phyloP scores from a whole-genome alignment of 805 yeast species.

The Sugiyamaella boreocaroliniensis region DNA sequence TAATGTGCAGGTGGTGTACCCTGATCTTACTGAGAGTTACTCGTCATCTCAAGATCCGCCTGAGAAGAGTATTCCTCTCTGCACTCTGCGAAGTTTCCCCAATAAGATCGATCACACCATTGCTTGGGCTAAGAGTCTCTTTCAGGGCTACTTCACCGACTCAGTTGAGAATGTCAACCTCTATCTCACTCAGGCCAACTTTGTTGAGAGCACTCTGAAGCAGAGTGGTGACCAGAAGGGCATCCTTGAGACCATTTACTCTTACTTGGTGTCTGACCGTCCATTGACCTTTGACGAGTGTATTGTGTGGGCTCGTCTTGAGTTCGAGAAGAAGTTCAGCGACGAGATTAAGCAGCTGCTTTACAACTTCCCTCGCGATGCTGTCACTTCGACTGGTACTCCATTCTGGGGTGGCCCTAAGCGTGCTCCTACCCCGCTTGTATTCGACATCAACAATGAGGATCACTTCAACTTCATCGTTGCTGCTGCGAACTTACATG shows the following conservation, averaged over 20 bases:
- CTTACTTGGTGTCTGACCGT: conserved; percentile 66
- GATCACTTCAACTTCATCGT: conserved; percentile 79
- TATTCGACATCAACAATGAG: conserved; percentile 63
- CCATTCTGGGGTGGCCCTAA: conserved; percentile 98
- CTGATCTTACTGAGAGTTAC: conserved; percentile 89
- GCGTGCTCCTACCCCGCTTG: conserved; percentile 86
- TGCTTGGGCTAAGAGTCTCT: conserved; percentile 96
- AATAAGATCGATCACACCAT: conserved; percentile 97
- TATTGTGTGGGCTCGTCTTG: conserved; percentile 87
- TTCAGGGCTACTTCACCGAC: conserved; percentile 86
- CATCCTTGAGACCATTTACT: conserved; percentile 64
- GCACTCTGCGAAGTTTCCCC: conserved; percentile 96
- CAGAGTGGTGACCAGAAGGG: conserved; percentile 90
- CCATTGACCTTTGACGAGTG: conserved; percentile 92
- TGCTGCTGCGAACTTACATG: conserved; percentile 87
- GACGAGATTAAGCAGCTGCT: conserved; percentile 85
- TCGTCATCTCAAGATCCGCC: conserved; percentile 98
- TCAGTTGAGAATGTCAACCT: conserved; percentile 90
- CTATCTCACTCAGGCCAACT: conserved; percentile 85
- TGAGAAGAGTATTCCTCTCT: conserved; percentile 92
- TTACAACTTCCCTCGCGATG: conserved; percentile 92
- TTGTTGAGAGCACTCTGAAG: conserved; percentile 83
- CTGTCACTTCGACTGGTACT: conserved; percentile 80
- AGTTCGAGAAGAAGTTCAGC: conserved; percentile 78
- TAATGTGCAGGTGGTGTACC: conserved; percentile 93